Evolutionary conservation across 78 protist genomes (phyloP), one percentile per base, ranked within the genome.

Genomic region (Dictyostelium citrinum): DNA sequence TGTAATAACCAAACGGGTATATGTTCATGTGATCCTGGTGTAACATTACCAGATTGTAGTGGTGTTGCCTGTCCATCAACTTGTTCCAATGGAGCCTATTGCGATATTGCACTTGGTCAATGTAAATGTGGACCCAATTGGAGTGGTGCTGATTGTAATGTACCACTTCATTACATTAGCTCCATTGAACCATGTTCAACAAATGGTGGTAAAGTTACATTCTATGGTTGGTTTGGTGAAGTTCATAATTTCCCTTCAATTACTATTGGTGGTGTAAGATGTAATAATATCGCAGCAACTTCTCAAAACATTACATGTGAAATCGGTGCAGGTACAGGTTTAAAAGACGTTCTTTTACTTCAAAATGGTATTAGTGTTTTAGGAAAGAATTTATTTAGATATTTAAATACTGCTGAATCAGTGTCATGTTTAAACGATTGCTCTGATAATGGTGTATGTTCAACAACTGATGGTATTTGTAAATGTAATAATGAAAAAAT

Each of bases 151-250:
- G 39, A 70, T 33, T 70, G 77, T 70, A 70, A 33, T 70, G n/a
- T 39, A n/a, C 37, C 46, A 33, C 12, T 39, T 22, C 24, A n/a
- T 22, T 74, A 74, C n/a, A 24, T 74, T 14, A 5, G 35, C 7
- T 74, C 81, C 1, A 74, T 74, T n/a, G 27, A 37, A 20, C 60
- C 81, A 9, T n/a, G 60, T 39, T 14, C 55, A 0, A 22, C 29
- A 2, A n/a, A 33, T 22, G 81, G 81, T 41, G 81, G 81, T n/a
- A n/a, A 41, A 5, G 81, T 24, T 39, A 10, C 60, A 33, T 22
- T 74, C 3, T 74, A n/a, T 74, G 81, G 81, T 22, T 74, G 46
- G 60, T 74, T 74, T 74, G 81, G 81, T 33, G 17, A 9, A 16
- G 11, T 22, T 41, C 81, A 74, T 11, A 24, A 3, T 17, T 12